Conservation (phyloP, 1,139 yeast genomes). For the Candida dubliniensis region DNA sequence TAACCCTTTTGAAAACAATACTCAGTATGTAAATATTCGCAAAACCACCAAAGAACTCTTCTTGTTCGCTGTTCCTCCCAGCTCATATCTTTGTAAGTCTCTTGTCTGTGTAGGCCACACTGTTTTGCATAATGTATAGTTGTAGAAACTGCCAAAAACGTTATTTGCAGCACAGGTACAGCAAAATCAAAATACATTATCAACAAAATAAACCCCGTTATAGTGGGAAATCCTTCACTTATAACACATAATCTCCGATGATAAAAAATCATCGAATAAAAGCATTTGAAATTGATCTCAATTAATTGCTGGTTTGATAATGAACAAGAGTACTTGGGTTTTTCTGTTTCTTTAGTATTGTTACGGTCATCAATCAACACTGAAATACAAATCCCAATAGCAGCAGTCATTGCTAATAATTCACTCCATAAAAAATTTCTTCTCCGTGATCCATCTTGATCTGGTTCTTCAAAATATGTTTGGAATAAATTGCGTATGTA, state of each 20-base stretch:
- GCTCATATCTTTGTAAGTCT: conserved; percentile 42
- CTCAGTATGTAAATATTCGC: conserved; percentile 55
- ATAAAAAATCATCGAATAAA: conserved; percentile 42
- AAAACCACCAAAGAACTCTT: conserved; percentile 54
- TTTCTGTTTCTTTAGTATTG: conserved; percentile 5
- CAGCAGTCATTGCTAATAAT: conserved; percentile 8
- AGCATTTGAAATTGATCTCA: conserved; percentile 25
- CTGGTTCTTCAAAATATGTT: conserved; percentile 4
- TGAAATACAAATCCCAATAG: conserved; percentile 8
- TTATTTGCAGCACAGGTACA: conserved; percentile 39
- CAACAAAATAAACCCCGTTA: conserved; percentile 50
- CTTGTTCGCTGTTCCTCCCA: conserved; percentile 38
- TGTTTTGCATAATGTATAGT: conserved; percentile 62
- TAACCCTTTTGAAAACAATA: conserved; percentile 55
- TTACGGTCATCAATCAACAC: conserved; percentile 9
- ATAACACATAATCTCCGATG: conserved; percentile 46
- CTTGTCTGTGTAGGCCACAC: conserved; percentile 64
- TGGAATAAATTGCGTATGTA: conserved; percentile 9
- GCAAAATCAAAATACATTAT: conserved; percentile 45
- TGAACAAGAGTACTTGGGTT: conserved; percentile 9
- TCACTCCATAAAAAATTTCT: conserved; percentile 10
- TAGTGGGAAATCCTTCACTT: conserved; percentile 49
- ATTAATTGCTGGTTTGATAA: conserved; percentile 17
- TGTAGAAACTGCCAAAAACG: conserved; percentile 47
- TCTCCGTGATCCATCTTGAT: not conserved